phyloP scores from a whole-genome alignment of 2,329 filamentous ascomycete genomes.

The Chaetomiaceae sp. region DNA sequence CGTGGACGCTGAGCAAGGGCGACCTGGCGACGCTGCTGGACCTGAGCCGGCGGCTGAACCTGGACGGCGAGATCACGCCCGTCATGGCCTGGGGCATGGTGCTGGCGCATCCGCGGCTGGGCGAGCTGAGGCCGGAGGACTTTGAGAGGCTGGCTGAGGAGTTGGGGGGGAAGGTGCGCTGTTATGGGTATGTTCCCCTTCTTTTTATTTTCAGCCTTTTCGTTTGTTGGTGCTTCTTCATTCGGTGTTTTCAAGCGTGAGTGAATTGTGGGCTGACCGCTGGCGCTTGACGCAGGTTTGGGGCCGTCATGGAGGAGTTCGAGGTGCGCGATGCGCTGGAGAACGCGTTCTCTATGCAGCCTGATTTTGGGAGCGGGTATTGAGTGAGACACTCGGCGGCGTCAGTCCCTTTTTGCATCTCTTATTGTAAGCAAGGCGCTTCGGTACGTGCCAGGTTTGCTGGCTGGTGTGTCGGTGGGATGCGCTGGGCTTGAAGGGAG shows the following conservation, averaged over 20 bases:
- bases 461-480: too few relatives aligned
- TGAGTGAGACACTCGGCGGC: background rate
- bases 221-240: background rate
- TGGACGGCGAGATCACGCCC: constrained; percentile 87
- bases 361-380: constrained; percentile 26
- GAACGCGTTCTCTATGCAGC: constrained; percentile 58
- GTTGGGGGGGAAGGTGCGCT: constrained; percentile 73
- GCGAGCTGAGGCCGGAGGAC: constrained; percentile 60
- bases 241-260: background rate
- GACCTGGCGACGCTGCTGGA: constrained; percentile 79
- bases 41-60: constrained; percentile 72
- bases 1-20: constrained; percentile 70
- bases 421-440: too few relatives aligned
- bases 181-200: constrained; percentile 72
- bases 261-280: background rate
- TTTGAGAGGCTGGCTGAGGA: constrained; percentile 67
- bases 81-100: constrained; percentile 92
- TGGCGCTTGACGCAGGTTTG: constrained; percentile 41
- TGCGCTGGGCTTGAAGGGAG: too few relatives aligned
- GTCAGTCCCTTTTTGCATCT: background rate
- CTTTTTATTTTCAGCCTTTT: constrained; percentile 5
- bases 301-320: constrained; percentile 59
- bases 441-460: too few relatives aligned
- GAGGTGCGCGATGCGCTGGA: constrained; percentile 73
- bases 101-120: constrained; percentile 62